phyloP scores from a whole-genome alignment of 371 early-diverging fungal species.

The Mortierella sp. region DNA sequence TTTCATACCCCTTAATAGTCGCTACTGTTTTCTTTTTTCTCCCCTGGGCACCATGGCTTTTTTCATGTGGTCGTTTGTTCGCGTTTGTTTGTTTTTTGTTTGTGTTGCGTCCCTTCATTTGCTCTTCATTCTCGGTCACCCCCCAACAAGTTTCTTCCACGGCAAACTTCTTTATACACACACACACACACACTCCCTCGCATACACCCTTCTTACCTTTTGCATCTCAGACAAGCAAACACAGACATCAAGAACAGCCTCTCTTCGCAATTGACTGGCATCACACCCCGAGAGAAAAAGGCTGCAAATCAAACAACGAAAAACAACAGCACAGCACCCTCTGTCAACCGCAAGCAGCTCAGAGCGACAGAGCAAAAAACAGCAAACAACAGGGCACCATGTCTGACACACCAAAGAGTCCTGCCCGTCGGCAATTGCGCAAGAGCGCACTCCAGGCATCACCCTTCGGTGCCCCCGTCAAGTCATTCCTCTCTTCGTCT shows the following conservation, averaged over 20 bases:
- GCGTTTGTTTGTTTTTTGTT: not conserved
- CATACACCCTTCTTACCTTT: too few relatives aligned
- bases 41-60: not conserved
- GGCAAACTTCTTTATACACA: too few relatives aligned
- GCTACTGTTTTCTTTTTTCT: not conserved
- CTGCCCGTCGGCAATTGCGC: conserved; percentile 41
- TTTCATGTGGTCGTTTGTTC: not conserved
- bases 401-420: conserved; percentile 40
- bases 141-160: not conserved
- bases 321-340: not conserved
- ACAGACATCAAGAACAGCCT: too few relatives aligned
- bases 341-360: not conserved
- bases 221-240: too few relatives aligned
- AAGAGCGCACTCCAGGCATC: conserved; percentile 48
- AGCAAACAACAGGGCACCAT: not conserved
- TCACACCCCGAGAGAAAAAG: not conserved
- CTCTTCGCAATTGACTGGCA: not conserved
- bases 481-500: conserved; percentile 17
- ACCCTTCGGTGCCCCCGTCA: conserved; percentile 42
- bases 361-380: not conserved
- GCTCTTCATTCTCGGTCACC: not conserved
- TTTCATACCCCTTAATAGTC: not conserved
- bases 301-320: not conserved
- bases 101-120: not conserved
- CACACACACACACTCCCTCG: too few relatives aligned